Evolutionary conservation across 768 basidiomycete genomes (phyloP).

Genomic region (Lyophyllum atratum): DNA sequence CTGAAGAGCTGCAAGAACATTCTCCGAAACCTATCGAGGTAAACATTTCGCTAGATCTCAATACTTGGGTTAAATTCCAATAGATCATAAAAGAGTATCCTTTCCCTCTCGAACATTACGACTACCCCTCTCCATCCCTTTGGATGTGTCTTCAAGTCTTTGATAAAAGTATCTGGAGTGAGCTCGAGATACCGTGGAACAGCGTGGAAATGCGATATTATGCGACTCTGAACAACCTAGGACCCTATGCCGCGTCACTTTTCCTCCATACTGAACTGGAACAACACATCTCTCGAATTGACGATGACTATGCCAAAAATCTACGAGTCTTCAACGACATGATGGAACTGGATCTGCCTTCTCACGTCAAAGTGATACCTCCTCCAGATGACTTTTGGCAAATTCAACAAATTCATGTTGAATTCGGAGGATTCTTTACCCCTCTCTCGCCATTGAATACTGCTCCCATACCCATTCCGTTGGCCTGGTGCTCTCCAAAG

Average conservation of each 20-base stretch:
- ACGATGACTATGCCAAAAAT: slow-evolving; percentile 24
- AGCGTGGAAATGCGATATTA: slow-evolving; percentile 65
- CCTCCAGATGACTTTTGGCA: slow-evolving; percentile 39
- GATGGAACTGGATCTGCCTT: slow-evolving; percentile 17
- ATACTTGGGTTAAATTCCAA: not conserved
- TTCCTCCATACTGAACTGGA: slow-evolving; percentile 66
- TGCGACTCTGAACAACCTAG: slow-evolving; percentile 62
- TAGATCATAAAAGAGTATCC: slow-evolving; percentile 63
- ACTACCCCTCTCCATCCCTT: slow-evolving; percentile 54
- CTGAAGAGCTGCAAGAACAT: slow-evolving; percentile 62
- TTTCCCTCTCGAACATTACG: slow-evolving; percentile 50
- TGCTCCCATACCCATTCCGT: slow-evolving; percentile 42
- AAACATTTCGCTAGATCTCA: slow-evolving; percentile 14
- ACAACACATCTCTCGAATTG: slow-evolving; percentile 44
- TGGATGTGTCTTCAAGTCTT: slow-evolving; percentile 38
- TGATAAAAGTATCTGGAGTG: slow-evolving; percentile 45
- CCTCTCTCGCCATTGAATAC: slow-evolving; percentile 30
- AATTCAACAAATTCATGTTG: slow-evolving; percentile 41
- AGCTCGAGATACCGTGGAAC: slow-evolving; percentile 57
- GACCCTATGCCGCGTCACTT: slow-evolving; percentile 74
- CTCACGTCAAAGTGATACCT: slow-evolving; percentile 16
- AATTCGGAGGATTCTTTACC: slow-evolving; percentile 50
- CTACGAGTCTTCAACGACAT: slow-evolving; percentile 15
- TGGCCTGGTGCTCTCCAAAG: slow-evolving; percentile 78
- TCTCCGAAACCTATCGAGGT: slow-evolving; percentile 72